phyloP scores from a whole-genome alignment of 2,329 filamentous ascomycete genomes.

The Trichophyton equinum region DNA sequence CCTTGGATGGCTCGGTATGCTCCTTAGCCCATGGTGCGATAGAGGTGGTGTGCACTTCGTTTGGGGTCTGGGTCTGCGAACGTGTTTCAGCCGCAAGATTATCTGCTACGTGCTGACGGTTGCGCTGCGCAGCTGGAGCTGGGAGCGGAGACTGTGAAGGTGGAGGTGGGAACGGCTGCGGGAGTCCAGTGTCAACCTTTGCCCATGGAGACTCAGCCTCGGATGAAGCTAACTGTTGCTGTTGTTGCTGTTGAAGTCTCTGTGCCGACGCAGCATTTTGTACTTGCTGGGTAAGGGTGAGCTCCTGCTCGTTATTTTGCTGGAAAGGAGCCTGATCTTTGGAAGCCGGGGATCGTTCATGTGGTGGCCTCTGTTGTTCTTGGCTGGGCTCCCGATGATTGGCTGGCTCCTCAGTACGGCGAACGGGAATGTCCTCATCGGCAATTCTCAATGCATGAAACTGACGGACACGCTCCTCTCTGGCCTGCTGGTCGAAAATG shows the following conservation, averaged over 20 bases:
- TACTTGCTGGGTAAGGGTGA: slow-evolving; percentile 73
- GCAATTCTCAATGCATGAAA: slow-evolving; percentile 68
- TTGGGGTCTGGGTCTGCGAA: slow-evolving; percentile 65
- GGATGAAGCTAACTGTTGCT: slow-evolving; percentile 9
- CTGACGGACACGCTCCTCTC: slow-evolving; percentile 61
- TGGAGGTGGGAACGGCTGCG: slow-evolving; percentile 55
- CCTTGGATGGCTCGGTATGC: slow-evolving; percentile 56
- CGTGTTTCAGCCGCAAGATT: slow-evolving; percentile 50
- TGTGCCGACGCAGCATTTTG: slow-evolving; percentile 52
- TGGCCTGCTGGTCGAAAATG: slow-evolving; percentile 39
- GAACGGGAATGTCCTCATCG: slow-evolving; percentile 36
- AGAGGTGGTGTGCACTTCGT: slow-evolving; percentile 54
- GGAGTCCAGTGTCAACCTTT: slow-evolving; percentile 52
- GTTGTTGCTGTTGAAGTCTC: slow-evolving; percentile 25
- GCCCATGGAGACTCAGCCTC: slow-evolving; percentile 43
- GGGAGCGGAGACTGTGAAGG: slow-evolving; percentile 71
- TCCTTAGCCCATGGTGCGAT: slow-evolving; percentile 95
- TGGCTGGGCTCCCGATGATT: slow-evolving; percentile 27
- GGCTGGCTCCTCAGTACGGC: slow-evolving; percentile 30
- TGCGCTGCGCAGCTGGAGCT: slow-evolving; percentile 77
- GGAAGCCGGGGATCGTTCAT: neutral
- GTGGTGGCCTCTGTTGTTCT: slow-evolving; percentile 15
- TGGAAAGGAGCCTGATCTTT: slow-evolving; percentile 13
- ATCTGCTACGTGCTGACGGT: slow-evolving; percentile 71
- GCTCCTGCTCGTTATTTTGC: slow-evolving; percentile 39